Evolutionary conservation across 345 rosid species (phyloP), one percentile per base, ranked within the genome.

Genomic region (Citrus unshiu): DNA sequence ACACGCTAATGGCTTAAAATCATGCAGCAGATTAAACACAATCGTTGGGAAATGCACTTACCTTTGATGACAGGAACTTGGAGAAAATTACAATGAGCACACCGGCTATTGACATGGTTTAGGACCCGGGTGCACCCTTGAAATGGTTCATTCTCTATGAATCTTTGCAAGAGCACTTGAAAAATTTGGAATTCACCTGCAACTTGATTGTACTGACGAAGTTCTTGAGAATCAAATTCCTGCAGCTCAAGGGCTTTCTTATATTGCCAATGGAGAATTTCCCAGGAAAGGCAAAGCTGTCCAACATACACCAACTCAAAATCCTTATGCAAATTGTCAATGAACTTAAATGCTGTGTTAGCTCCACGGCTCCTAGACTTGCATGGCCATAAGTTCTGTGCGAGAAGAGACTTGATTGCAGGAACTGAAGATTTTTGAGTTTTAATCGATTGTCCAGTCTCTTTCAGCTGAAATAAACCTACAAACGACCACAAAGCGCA

Each of bases 211-310:
- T 89, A 94, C 62, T 81, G 92, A 39, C 79, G 83, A 64, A 67
- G 58, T 58, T 82, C 79, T 16, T 73, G 80, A 13, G 74, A 64
- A 79, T 89, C 89, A 29, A 74, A 83, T 65, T 84, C 85, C 40
- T 78, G 82, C 84, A 90, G 77, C 32, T 93, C 90, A 68, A 76
- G 61, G 56, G 87, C 80, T 77, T 91, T 93, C 2, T 78, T 71
- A 74, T 88, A 91, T 72, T 94, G 95, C 94, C 99, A 91, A 68
- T 79, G 86, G 74, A 96, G 95, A 5, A 91, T 94, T 87, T 90
- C 97, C 98, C 99, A 96, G 4, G 97, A 92, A 51, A 94, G 89
- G 78, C 98, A 96, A 65, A 89, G 27, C 22, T 94, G 97, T 68
- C 97, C 94, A 37, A 94, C 91, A 37, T 91, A 96, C 34, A 95